Base-by-base conservation (phyloP, 192 early-diverging fungal species). In the Pilaira anomala region DNA sequence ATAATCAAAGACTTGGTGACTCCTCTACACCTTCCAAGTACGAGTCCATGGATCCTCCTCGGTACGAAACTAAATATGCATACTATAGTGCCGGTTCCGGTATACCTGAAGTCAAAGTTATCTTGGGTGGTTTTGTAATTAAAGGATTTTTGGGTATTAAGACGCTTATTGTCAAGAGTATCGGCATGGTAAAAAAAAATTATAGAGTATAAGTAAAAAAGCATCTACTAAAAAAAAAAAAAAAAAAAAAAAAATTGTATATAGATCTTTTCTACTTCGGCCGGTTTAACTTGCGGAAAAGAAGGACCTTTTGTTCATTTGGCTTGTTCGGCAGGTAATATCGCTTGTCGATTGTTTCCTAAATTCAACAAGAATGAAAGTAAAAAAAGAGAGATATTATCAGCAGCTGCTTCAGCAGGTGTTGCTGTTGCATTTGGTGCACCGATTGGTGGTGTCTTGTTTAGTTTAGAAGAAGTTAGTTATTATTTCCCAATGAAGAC, bases 251-350 rank as follows among this genome's bases (percentile, higher is more conserved):
- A 45, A 42, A 59, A 16, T 3, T 12, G 4, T 41, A 3, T 14
- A 18, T 51, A 90, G 81, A 83, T 87, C 14, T 76, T 96, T 24
- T 86, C 90, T 45, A 88, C 86, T 14, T 88, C 95, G 14, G 88
- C 92, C 5, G 93, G 92, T 13, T 75, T 98, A 12, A 90, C 86
- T 44, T 82, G 92, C 13, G 96, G 96, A 52, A 92, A 92, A 70
- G 95, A 98, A 72, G 96, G 94, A 0, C 96, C 96, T 0, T 88
- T 97, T 76, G 87, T 98, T 5, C 94, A 97, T 70, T 84, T 97
- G 5, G 89, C 91, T 1, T 91, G 91, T 60, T 94, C 92, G 59
- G 82, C 94, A 26, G 94, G 93, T 28, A 94, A 95, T 75, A 85
- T 95, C 18, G 79, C 90, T 33, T 87, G 89, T 3, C 79, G 92